Evolutionary conservation across 2,329 filamentous ascomycete species (phyloP).

Genomic region (Penicillium hesseltinei): DNA sequence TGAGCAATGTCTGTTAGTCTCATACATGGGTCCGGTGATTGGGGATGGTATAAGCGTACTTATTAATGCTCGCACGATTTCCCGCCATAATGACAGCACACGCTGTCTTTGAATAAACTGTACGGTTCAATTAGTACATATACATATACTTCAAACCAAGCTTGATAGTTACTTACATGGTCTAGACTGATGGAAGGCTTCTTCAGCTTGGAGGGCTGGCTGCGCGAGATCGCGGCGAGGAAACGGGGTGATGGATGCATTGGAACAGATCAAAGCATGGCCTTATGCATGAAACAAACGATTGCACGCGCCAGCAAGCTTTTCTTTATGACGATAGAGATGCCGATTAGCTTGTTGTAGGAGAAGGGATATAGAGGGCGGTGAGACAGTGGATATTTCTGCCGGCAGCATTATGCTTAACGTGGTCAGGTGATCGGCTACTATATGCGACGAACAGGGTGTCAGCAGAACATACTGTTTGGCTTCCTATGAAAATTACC

Average conservation of each 20-base stretch:
- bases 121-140: not conserved
- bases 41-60: conserved; percentile 25
- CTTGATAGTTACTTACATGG: conserved; percentile 31
- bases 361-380: conserved; percentile 5
- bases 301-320: not conserved
- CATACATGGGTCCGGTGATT: not conserved
- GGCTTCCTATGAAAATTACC: too few species aligned
- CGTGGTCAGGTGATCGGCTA: not conserved
- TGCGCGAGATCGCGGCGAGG: conserved; percentile 32
- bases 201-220: conserved; percentile 33
- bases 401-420: not conserved
- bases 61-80: conserved; percentile 42
- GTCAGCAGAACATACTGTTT: not conserved
- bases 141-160: not conserved
- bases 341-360: not conserved
- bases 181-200: conserved; percentile 41
- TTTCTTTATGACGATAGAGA: not conserved
- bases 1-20: conserved; percentile 13
- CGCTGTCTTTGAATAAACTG: conserved; percentile 47
- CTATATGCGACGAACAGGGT: not conserved
- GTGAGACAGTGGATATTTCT: not conserved
- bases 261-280: not conserved
- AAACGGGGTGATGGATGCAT: conserved; percentile 34
- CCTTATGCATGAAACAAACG: not conserved
- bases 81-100: conserved; percentile 44